phyloP scores from a whole-genome alignment of 73 alveolate species.

The Paramecium tetraurelia region DNA sequence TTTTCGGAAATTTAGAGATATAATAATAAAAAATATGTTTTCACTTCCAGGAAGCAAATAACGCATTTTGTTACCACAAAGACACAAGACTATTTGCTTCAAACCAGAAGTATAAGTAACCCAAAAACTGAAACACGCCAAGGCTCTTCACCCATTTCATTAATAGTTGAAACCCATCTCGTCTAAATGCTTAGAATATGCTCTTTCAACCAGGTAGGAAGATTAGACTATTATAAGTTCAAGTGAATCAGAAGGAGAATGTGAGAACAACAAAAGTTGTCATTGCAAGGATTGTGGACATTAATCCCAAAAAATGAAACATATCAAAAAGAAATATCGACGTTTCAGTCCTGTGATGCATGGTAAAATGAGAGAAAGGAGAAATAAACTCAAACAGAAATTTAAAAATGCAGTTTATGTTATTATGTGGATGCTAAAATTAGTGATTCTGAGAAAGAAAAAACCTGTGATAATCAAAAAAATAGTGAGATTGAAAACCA shows the following conservation, averaged over 20 bases:
- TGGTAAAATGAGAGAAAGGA: not conserved
- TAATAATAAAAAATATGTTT: not conserved
- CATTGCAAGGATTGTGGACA: conserved; percentile 25
- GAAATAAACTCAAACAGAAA: not conserved
- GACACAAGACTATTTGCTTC: not conserved
- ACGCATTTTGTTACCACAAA: not conserved
- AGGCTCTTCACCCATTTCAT: not conserved
- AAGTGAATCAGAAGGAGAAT: not conserved
- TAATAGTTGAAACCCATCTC: not conserved
- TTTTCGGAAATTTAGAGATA: not conserved
- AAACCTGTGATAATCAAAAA: not conserved
- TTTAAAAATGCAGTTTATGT: conserved; percentile 4
- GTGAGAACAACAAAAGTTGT: not conserved
- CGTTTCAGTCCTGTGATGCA: conserved; percentile 14
- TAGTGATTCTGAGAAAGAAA: not conserved
- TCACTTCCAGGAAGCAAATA: conserved; percentile 13
- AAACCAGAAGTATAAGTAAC: not conserved
- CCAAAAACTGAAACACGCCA: not conserved
- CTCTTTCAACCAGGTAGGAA: not conserved
- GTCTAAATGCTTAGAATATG: not conserved
- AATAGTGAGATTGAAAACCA: not conserved
- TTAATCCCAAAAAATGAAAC: not conserved
- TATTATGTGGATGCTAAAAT: conserved; percentile 20
- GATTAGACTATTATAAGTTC: not conserved
- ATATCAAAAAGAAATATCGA: not conserved